phyloP scores from a whole-genome alignment of 805 yeast genomes.

The Tetrapisispora namnaoensis region DNA sequence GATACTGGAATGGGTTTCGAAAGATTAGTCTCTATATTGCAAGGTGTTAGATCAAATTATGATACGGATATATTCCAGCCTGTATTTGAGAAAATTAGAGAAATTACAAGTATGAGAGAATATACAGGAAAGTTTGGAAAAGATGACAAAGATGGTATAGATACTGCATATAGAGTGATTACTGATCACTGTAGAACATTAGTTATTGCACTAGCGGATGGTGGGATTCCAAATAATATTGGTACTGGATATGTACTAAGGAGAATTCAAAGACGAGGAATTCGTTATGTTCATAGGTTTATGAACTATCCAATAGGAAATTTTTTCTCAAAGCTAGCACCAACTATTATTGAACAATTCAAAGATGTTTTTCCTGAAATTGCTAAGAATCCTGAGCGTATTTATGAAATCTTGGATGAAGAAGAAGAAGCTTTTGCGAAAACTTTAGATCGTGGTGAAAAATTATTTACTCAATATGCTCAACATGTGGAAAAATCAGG shows the following conservation, averaged over 20 bases:
- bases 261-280: slow-evolving; percentile 95
- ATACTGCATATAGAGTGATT: slow-evolving; percentile 94
- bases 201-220: slow-evolving; percentile 92
- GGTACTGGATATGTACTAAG: slow-evolving; percentile 98
- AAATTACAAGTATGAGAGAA: slow-evolving; percentile 87
- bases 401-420: slow-evolving; percentile 86
- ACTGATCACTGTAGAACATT: slow-evolving; percentile 98
- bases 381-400: slow-evolving; percentile 53
- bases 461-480: slow-evolving; percentile 88
- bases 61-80: slow-evolving; percentile 96
- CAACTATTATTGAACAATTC: slow-evolving; percentile 84
- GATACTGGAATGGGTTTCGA: slow-evolving; percentile 99
- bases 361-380: slow-evolving; percentile 87
- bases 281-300: slow-evolving; percentile 92
- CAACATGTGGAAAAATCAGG: slow-evolving; percentile 65
- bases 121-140: slow-evolving; percentile 89
- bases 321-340: slow-evolving; percentile 86
- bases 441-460: slow-evolving; percentile 96
- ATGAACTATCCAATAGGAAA: slow-evolving; percentile 91
- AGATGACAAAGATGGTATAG: slow-evolving; percentile 89
- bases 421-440: slow-evolving; percentile 95
- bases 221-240: slow-evolving; percentile 98
- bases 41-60: slow-evolving; percentile 83
- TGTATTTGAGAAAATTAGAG: slow-evolving; percentile 74
- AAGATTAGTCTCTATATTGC: slow-evolving; percentile 88